Evolutionary conservation across 139 green algal species (phyloP), one percentile per base, ranked within the genome.

Genomic region (Micromonas commoda): DNA sequence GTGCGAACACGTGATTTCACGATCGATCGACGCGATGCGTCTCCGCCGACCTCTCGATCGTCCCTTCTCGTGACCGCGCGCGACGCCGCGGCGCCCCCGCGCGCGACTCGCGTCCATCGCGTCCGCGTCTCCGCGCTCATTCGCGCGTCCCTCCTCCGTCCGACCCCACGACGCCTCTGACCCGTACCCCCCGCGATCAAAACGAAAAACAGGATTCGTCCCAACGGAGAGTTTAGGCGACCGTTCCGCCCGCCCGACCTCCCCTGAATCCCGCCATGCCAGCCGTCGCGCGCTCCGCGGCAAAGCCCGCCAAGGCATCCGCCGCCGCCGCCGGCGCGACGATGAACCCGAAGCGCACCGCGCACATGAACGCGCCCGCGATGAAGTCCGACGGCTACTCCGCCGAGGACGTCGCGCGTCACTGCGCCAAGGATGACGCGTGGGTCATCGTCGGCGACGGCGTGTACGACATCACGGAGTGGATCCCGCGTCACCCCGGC

Each of bases 391-490:
- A 9, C 9, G 45, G 45, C 45, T 57, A 57, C 45, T 23, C 45
- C 45, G 9, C 16, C 45, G 45, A 57, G 19, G 60, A 68, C 24
- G 24, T 68, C 60, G 60, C 60, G 60, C 13, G 24, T 20, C 53
- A 67, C 71, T 51, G 68, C 53, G 28, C 23, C 52, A 19, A 13
- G 51, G 33, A 23, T 9, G 52, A 39, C 34, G 28, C 21, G n/a
- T 67, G 52, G 71, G 16, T 67, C 33, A 28, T 67, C 5, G 29
- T 77, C 23, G 23, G 33, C 45, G 71, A 52, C 26, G 53, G 28
- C 23, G 71, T 77, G 45, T 77, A 77, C 71, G 71, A 77, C 71
- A 33, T 68, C 28, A 69, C 51, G 51, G n/a, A 20, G 13, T 77
- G 52, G 52, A 32, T 77, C 26, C 13, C 26, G 3, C 45, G 52